Conservation (phyloP, 352 stramenopile species). For the Phytophthora tubulina region DNA sequence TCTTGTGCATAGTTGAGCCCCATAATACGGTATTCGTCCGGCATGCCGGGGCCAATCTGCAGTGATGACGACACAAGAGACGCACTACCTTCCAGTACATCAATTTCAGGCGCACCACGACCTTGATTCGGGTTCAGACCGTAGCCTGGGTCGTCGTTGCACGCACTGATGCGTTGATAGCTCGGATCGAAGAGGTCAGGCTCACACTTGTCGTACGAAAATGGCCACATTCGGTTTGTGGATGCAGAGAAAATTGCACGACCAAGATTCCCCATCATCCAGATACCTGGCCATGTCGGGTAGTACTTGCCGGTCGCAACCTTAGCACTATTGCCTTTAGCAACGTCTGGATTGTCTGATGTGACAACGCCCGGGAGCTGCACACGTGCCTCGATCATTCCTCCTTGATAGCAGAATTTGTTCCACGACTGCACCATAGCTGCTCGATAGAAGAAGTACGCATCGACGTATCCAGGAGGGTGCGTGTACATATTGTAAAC, state of each 20-base stretch:
- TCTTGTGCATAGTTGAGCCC: slow-evolving; percentile 36
- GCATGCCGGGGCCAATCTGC: slow-evolving; percentile 87
- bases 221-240: slow-evolving; percentile 97
- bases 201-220: slow-evolving; percentile 94
- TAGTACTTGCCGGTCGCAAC: slow-evolving; percentile 71
- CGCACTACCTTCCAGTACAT: slow-evolving; percentile 92
- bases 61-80: slow-evolving; percentile 88
- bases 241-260: slow-evolving; percentile 95
- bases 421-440: slow-evolving; percentile 94
- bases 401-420: slow-evolving; percentile 46
- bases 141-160: slow-evolving; percentile 90
- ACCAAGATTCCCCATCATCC: slow-evolving; percentile 96
- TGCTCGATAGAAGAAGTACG: slow-evolving; percentile 60
- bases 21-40: slow-evolving; percentile 65
- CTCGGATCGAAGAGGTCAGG: slow-evolving; percentile 50
- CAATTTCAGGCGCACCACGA: slow-evolving; percentile 94
- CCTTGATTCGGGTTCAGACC: slow-evolving; percentile 88
- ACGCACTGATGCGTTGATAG: slow-evolving; percentile 89
- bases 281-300: slow-evolving; percentile 95
- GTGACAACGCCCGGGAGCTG: slow-evolving; percentile 87
- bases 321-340: slow-evolving; percentile 58
- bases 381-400: slow-evolving; percentile 92
- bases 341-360: no score
- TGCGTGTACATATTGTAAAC: slow-evolving; percentile 72
- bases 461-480: slow-evolving; percentile 56